Percentiles rank a stretch among this genome's conserved stretches.
Evolutionary conservation across 2,329 filamentous ascomycete species (phyloP).

Genomic region (Arthrobotrys conoides): DNA sequence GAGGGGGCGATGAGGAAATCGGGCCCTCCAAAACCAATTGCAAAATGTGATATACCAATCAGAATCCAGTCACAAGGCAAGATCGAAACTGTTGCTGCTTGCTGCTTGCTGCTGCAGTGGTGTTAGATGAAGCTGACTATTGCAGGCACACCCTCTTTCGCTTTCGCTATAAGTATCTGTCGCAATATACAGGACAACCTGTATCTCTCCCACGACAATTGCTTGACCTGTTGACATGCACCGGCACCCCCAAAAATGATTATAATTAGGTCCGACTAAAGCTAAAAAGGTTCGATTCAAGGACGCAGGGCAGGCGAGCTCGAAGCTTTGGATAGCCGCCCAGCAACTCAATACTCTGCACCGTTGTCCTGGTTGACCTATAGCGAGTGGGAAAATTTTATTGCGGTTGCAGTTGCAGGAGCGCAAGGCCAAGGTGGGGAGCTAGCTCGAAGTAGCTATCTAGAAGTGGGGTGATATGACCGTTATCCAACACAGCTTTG

Average conservation of each 20-base stretch:
- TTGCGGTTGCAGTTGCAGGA: slow-evolving; percentile 38
- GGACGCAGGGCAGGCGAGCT: slow-evolving; percentile 52
- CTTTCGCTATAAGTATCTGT: slow-evolving; percentile 19
- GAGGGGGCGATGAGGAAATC: slow-evolving; percentile 14
- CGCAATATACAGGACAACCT: slow-evolving; percentile 33
- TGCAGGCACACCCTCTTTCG: slow-evolving; percentile 39
- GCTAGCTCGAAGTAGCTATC: slow-evolving; percentile 53
- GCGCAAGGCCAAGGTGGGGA: slow-evolving; percentile 45
- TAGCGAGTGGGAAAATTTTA: slow-evolving; percentile 15
- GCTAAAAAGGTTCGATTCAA: slow-evolving; percentile 12
- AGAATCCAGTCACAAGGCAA: slow-evolving; percentile 35
- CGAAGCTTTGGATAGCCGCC: slow-evolving; percentile 39
- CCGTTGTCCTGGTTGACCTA: slow-evolving; percentile 33
- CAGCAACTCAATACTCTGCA: slow-evolving; percentile 18
- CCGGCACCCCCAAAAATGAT: slow-evolving; percentile 34
- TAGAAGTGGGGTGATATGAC: slow-evolving; percentile 54
- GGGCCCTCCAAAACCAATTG: slow-evolving; percentile 2
- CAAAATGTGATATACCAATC: slow-evolving; percentile 46
- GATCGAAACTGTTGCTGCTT: slow-evolving; percentile 8
- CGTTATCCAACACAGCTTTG: slow-evolving; percentile 50
- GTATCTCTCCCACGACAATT: slow-evolving; percentile 21
- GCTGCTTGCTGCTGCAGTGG: slow-evolving; percentile 27
- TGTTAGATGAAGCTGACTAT: slow-evolving; percentile 48
- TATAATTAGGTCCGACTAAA: slow-evolving; percentile 27
- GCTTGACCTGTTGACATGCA: neutral